These are phyloP conservation scores for Panicum virgatum DNA, from an alignment of 202 grass and related monocot species.

Conservation along the genomic window DNA sequence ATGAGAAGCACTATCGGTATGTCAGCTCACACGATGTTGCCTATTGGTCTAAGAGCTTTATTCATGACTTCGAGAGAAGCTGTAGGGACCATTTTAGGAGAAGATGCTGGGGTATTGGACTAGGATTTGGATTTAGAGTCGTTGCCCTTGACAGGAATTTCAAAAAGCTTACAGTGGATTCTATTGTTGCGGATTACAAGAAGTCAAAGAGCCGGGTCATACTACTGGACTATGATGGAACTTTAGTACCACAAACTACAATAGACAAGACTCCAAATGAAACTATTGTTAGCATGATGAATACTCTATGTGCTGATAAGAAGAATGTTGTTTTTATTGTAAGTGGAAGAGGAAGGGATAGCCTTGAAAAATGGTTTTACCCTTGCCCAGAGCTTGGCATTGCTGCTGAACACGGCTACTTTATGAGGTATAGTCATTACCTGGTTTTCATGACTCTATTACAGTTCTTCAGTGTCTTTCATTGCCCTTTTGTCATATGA, in stretches of 20 bases:
- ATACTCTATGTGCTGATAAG: slow-evolving; percentile 60
- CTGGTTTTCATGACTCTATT: background rate
- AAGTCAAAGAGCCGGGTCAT: slow-evolving; percentile 67
- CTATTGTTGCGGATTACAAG: slow-evolving; percentile 68
- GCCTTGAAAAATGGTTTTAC: slow-evolving; percentile 66
- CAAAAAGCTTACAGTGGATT: slow-evolving; percentile 66
- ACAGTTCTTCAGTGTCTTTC: slow-evolving; percentile 1
- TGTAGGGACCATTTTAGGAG: slow-evolving; percentile 77
- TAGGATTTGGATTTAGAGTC: slow-evolving; percentile 81
- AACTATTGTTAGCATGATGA: slow-evolving; percentile 65
- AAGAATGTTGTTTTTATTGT: slow-evolving; percentile 77
- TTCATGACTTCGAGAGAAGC: slow-evolving; percentile 66
- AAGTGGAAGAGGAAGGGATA: slow-evolving; percentile 63
- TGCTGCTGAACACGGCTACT: slow-evolving; percentile 82
- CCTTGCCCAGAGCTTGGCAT: slow-evolving; percentile 67
- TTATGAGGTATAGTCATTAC: slow-evolving; percentile 52
- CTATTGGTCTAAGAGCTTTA: slow-evolving; percentile 74
- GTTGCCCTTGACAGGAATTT: slow-evolving; percentile 74
- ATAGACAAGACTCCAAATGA: slow-evolving; percentile 51
- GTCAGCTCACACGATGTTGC: slow-evolving; percentile 63
- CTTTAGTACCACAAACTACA: slow-evolving; percentile 56
- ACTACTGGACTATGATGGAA: slow-evolving; percentile 79
- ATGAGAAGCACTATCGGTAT: slow-evolving; percentile 72
- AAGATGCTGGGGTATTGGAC: slow-evolving; percentile 68
- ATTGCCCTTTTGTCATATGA: background rate